Evolutionary conservation across 805 yeast species (phyloP).

Genomic region (Hagleromyces aurorensis): DNA sequence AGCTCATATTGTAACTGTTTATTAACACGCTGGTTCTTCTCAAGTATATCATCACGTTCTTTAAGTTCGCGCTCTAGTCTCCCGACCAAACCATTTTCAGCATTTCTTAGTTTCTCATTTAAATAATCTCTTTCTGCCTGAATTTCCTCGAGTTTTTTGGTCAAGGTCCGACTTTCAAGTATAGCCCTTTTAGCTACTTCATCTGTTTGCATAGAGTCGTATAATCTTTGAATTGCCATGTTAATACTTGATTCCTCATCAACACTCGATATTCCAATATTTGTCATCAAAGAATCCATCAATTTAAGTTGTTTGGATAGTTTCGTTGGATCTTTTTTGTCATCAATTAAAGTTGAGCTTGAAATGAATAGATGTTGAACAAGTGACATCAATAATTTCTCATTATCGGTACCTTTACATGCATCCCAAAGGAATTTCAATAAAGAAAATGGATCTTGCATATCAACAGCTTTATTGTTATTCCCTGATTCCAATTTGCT

Average conservation of each 20-base stretch:
- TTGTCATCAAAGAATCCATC: slow-evolving; percentile 64
- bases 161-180: slow-evolving; percentile 48
- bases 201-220: slow-evolving; percentile 76
- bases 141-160: slow-evolving; percentile 40
- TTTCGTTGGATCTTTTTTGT: slow-evolving; percentile 22
- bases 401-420: slow-evolving; percentile 51
- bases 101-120: slow-evolving; percentile 58
- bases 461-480: slow-evolving; percentile 34
- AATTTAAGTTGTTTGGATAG: slow-evolving; percentile 37
- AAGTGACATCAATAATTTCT: slow-evolving; percentile 41
- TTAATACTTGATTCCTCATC: slow-evolving; percentile 62
- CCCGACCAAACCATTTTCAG: slow-evolving; percentile 75
- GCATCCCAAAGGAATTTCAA: slow-evolving; percentile 41
- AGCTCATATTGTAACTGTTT: slow-evolving; percentile 57
- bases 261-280: slow-evolving; percentile 44
- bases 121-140: slow-evolving; percentile 55
- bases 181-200: slow-evolving; percentile 78
- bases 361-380: slow-evolving; percentile 30
- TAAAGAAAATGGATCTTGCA: slow-evolving; percentile 58
- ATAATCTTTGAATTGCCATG: slow-evolving; percentile 70
- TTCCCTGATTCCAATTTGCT: slow-evolving; percentile 19
- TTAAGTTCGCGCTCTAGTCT: slow-evolving; percentile 55
- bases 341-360: slow-evolving; percentile 21
- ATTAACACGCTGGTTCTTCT: slow-evolving; percentile 55
- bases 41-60: slow-evolving; percentile 61